Evolutionary conservation across 305 asterid species (phyloP).

Genomic region (Fraxinus sp.): DNA sequence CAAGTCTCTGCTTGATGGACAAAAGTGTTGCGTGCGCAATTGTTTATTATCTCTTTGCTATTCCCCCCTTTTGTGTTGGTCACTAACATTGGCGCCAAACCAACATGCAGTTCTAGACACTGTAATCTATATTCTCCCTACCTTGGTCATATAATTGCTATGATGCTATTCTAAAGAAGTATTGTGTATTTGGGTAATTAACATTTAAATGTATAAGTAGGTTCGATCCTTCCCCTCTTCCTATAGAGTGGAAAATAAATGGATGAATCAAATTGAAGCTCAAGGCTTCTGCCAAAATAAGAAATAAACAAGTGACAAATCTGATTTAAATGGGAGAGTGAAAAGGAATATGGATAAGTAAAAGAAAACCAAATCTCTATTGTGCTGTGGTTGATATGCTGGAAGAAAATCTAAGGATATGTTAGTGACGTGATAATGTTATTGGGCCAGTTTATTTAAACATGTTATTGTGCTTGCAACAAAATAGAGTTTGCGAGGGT

Average conservation of each 20-base stretch:
- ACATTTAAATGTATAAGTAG: background rate
- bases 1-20: background rate
- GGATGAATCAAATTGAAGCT: background rate
- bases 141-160: background rate
- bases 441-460: background rate
- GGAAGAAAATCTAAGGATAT: background rate
- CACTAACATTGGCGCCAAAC: background rate
- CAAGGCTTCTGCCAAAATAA: background rate
- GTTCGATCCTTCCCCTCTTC: background rate
- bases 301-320: background rate
- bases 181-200: slow-evolving; percentile 2
- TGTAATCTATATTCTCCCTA: slow-evolving; percentile 11
- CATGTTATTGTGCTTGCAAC: background rate
- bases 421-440: background rate
- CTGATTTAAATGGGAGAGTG: background rate
- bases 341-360: background rate
- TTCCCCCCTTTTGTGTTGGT: background rate
- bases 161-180: background rate
- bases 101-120: background rate
- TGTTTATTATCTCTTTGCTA: background rate
- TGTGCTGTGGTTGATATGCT: background rate
- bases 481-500: background rate
- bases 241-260: background rate
- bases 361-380: slow-evolving; percentile 6
- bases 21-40: background rate